Percentiles rank a stretch among this genome's conserved stretches.
phyloP scores from a whole-genome alignment of 1,284 basidiomycete species.

The Fomes fomentarius region DNA sequence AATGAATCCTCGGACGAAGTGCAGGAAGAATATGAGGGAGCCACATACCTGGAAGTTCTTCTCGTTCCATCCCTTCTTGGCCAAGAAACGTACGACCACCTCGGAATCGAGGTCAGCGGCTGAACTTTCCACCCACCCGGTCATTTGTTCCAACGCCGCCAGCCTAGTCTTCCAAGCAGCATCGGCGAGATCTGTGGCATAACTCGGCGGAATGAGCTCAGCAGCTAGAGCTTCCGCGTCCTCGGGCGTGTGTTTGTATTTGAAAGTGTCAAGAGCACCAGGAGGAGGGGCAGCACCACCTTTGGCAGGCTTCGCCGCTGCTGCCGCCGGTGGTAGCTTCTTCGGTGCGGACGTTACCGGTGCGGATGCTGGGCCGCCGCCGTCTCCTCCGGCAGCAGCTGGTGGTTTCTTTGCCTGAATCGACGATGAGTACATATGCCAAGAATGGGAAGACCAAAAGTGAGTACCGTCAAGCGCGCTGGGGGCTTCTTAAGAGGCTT shows the following conservation, averaged over 20 bases:
- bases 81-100: constrained; percentile 87
- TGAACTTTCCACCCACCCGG: constrained; percentile 78
- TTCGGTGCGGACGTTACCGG: constrained; percentile 45
- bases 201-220: constrained; percentile 74
- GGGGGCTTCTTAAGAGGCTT: constrained; percentile 54
- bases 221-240: constrained; percentile 87
- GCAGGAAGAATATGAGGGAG: not conserved
- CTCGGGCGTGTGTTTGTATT: constrained; percentile 90
- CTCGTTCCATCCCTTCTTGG: constrained; percentile 95
- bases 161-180: constrained; percentile 93
- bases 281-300: constrained; percentile 47
- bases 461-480: constrained; percentile 49
- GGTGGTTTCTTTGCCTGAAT: constrained; percentile 58
- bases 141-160: constrained; percentile 87
- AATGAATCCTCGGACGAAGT: not conserved
- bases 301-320: constrained; percentile 54
- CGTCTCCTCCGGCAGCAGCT: constrained; percentile 29
- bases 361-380: constrained; percentile 24
- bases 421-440: not conserved
- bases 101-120: constrained; percentile 83
- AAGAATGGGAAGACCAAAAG: not conserved
- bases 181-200: constrained; percentile 79
- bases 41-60: constrained; percentile 93
- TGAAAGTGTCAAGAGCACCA: constrained; percentile 80
- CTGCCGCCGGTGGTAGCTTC: constrained; percentile 43